Percentiles rank a stretch among this genome's conserved stretches.
Conservation (phyloP, 2,329 filamentous ascomycete genomes). For the Cordyceps militaris region DNA sequence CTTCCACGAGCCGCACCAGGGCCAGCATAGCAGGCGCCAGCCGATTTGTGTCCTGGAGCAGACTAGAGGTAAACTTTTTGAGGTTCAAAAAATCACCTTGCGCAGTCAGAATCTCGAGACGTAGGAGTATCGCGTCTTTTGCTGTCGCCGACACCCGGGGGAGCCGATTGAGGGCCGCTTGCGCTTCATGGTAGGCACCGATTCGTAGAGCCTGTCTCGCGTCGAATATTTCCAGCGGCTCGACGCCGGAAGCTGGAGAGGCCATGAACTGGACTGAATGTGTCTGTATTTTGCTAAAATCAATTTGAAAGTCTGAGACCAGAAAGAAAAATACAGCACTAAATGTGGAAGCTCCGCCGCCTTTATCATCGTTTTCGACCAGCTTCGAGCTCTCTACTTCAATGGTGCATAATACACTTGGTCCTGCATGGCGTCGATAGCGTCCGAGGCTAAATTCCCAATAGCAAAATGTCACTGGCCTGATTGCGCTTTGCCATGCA, state of each 20-base stretch:
- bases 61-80: background rate
- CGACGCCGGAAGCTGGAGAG: background rate
- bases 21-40: background rate
- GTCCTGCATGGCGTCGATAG: conserved; percentile 5
- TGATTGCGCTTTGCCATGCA: background rate
- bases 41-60: background rate
- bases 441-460: background rate
- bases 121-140: background rate
- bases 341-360: background rate
- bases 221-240: conserved; percentile 1
- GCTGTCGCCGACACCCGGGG: background rate
- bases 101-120: background rate
- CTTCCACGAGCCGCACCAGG: background rate
- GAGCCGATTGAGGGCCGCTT: background rate
- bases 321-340: background rate
- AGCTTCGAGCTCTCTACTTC: background rate
- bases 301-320: too few species aligned
- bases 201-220: background rate
- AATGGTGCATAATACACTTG: background rate
- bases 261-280: background rate
- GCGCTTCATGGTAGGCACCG: background rate
- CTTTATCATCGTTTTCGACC: background rate
- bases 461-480: background rate
- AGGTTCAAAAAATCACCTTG: background rate
- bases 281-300: too few species aligned